Evolutionary conservation across 768 basidiomycete genomes (phyloP).

Genomic region (Macrocybe gigantea): DNA sequence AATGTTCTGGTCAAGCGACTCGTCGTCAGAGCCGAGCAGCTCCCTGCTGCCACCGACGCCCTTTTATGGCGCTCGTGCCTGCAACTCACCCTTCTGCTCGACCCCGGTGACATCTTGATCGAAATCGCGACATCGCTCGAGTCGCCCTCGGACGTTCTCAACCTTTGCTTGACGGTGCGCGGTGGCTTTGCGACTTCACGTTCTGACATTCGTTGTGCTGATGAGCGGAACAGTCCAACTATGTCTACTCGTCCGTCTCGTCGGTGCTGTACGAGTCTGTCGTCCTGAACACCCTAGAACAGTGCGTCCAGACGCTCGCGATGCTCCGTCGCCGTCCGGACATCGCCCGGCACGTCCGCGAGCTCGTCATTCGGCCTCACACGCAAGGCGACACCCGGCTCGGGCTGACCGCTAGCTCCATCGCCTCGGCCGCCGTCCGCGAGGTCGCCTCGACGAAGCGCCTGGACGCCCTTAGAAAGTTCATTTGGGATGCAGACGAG

Average conservation of each 20-base stretch:
- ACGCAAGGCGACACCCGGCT: slow-evolving; percentile 17
- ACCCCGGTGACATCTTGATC: slow-evolving; percentile 55
- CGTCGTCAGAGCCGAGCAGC: too few species aligned
- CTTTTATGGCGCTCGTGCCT: too few species aligned
- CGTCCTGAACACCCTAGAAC: slow-evolving; percentile 44
- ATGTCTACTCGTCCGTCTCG: slow-evolving; percentile 45
- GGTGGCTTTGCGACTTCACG: neutral
- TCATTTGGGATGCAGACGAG: slow-evolving; percentile 71
- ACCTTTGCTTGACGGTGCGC: slow-evolving; percentile 56
- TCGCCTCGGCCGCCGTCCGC: slow-evolving; percentile 47
- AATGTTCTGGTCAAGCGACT: too few species aligned
- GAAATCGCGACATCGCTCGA: slow-evolving; percentile 56
- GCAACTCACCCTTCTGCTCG: slow-evolving; percentile 7
- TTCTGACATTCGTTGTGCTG: neutral
- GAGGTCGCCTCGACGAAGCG: slow-evolving; percentile 38
- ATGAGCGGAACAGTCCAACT: slow-evolving; percentile 39
- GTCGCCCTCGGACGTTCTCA: slow-evolving; percentile 48
- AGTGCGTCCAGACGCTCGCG: slow-evolving; percentile 56
- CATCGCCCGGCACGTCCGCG: slow-evolving; percentile 64
- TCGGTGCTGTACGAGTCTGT: slow-evolving; percentile 58
- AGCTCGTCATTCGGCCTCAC: slow-evolving; percentile 45
- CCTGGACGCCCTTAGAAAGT: slow-evolving; percentile 60
- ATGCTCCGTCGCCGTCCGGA: slow-evolving; percentile 54
- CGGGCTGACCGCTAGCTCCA: slow-evolving; percentile 23
- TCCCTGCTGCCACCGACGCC: too few species aligned